phyloP scores from a whole-genome alignment of 2,329 filamentous ascomycete genomes.

The Paecilomyces dactylethromorphus region DNA sequence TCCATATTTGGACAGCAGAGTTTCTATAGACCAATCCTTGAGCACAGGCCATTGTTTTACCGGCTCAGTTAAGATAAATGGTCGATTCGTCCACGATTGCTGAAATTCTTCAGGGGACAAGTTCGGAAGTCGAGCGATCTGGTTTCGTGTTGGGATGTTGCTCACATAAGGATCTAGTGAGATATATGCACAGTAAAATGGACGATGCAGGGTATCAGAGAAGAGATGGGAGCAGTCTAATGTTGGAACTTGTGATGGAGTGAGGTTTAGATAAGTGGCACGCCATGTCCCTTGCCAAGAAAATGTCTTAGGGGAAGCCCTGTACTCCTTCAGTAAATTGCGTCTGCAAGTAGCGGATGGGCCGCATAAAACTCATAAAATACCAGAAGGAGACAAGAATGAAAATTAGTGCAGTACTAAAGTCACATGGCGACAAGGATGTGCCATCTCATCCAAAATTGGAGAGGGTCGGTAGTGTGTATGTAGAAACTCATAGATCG shows the following conservation, averaged over 20 bases:
- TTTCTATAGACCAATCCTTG: conserved; percentile 65
- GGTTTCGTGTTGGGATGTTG: conserved; percentile 66
- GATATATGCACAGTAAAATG: conserved; percentile 82
- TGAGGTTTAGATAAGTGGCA: conserved; percentile 63
- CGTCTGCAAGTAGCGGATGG: not conserved
- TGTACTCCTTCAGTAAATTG: conserved; percentile 15
- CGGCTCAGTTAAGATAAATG: conserved; percentile 79
- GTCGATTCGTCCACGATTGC: conserved; percentile 66
- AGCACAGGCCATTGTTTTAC: conserved; percentile 78
- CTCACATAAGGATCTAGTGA: conserved; percentile 58
- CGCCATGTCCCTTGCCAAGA: conserved; percentile 81
- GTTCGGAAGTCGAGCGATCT: conserved; percentile 63
- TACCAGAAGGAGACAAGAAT: not conserved
- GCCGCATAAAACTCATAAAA: not conserved
- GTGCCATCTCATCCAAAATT: not conserved
- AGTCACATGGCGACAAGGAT: not conserved
- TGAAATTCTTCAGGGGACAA: conserved; percentile 70
- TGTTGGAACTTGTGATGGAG: conserved; percentile 45
- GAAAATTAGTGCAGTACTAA: not conserved
- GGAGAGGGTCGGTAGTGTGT: not conserved
- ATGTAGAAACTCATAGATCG: not conserved
- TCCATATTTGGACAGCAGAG: conserved; percentile 58
- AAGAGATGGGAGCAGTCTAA: conserved; percentile 74
- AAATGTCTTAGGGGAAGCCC: conserved; percentile 35
- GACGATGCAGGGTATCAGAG: conserved; percentile 83